Evolutionary conservation across 1,284 basidiomycete genomes (phyloP).

Genomic region (Mycosarcoma mackinlayi): DNA sequence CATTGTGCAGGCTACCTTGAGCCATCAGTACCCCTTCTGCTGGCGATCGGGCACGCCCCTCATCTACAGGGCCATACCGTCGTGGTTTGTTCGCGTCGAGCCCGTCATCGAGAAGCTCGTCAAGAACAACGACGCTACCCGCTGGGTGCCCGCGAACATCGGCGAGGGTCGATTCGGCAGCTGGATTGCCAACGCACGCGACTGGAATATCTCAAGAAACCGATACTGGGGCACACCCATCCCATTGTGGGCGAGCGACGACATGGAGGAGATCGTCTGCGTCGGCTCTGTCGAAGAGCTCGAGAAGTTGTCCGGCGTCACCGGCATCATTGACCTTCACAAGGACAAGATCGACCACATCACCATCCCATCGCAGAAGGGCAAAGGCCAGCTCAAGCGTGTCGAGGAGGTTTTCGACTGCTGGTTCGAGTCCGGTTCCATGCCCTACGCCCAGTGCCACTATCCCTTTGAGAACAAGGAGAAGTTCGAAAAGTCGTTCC

Average conservation of each 20-base stretch:
- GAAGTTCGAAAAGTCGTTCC: constrained; percentile 81
- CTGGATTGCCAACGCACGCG: constrained; percentile 96
- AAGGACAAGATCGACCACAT: constrained; percentile 94
- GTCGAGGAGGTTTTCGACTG: constrained; percentile 99
- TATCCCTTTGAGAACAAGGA: constrained; percentile 99
- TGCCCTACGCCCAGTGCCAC: constrained; percentile 98
- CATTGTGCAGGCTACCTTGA: constrained; percentile 85
- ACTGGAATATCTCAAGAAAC: constrained; percentile 99
- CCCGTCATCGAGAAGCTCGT: constrained; percentile 86
- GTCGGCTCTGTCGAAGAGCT: constrained; percentile 90
- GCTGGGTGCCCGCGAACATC: constrained; percentile 93
- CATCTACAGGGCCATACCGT: constrained; percentile 94
- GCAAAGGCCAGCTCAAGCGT: constrained; percentile 86
- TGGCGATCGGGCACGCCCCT: constrained; percentile 94
- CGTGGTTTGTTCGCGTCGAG: constrained; percentile 94
- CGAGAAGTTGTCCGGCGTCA: constrained; percentile 85
- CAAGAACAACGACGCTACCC: constrained; percentile 87
- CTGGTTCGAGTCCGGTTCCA: constrained; percentile 99
- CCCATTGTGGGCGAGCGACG: constrained; percentile 94
- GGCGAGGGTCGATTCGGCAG: constrained; percentile 94
- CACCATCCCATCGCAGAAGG: constrained; percentile 90
- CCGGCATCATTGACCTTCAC: constrained; percentile 90
- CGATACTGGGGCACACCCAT: constrained; percentile 99
- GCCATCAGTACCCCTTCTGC: constrained; percentile 96
- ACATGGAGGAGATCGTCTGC: constrained; percentile 90